Conservation (phyloP, 179 eudicot genomes). For the Silene vulgaris region DNA sequence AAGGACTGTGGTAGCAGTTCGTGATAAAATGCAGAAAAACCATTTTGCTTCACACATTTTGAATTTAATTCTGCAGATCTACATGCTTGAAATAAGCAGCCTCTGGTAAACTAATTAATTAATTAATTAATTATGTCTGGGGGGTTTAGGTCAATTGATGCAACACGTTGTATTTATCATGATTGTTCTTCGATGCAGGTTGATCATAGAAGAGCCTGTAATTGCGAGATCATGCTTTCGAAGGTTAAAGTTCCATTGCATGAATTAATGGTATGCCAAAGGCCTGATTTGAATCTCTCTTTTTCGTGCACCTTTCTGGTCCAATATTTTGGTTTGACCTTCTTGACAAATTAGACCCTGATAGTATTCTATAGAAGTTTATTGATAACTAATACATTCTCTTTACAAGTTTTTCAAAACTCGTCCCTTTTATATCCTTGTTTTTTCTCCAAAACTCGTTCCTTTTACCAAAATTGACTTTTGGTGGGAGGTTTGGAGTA, state of each 20-base stretch:
- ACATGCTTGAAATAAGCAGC: not conserved
- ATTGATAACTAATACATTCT: too few species aligned
- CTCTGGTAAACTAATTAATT: not conserved
- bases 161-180: constrained; percentile 7
- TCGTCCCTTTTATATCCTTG: not conserved
- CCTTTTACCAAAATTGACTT: not conserved
- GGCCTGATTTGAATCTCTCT: constrained; percentile 1
- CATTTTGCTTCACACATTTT: not conserved
- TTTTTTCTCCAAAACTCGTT: not conserved
- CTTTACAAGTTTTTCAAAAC: too few species aligned
- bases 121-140: not conserved
- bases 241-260: constrained; percentile 77
- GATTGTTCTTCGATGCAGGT: constrained; percentile 40
- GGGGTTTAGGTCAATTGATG: not conserved
- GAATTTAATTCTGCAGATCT: not conserved
- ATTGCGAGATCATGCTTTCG: constrained; percentile 96
- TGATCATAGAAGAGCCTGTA: constrained; percentile 81
- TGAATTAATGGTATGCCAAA: constrained; percentile 57
- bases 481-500: not conserved
- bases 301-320: not conserved
- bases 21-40: not conserved
- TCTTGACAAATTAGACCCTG: not conserved
- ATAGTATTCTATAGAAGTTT: too few species aligned
- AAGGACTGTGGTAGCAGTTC: not conserved
- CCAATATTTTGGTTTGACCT: not conserved